Base-by-base conservation (phyloP, 2,329 filamentous ascomycete species). In the Aureobasidium sp. region DNA sequence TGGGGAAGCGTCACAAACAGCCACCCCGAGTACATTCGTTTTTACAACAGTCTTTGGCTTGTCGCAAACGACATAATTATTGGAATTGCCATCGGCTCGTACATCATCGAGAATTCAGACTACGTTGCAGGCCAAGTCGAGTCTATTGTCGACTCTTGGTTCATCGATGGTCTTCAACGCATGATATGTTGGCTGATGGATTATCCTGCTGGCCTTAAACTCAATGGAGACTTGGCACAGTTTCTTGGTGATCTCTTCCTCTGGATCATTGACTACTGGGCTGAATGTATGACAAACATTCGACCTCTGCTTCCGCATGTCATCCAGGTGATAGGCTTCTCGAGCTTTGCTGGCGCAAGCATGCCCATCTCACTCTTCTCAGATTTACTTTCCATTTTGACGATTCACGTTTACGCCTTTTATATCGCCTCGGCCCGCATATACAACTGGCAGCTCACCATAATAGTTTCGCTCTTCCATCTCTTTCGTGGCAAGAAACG, bases 261-360 rank as follows among this genome's bases (percentile, higher is more conserved):
- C 2, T 99, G 94, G 94, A 94, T 99, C 52, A 97, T 99, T 66
- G 92, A 97, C 67, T 95, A 97, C 72, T 99, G 94, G 94, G 89
- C 90, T 62, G 88, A 82, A 68, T 94, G 87, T 70, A 90, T 97
- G 70, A 82, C 85, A 62, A 82, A 88, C 39, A 78, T 97, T 14
- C 85, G 87, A 59, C 93, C 94, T 0, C 81, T 86, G 42, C 78
- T 99, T n/a, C 91, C 92, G 12, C 84, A 85, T 63, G 82, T 99
- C 63, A 90, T 99, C 67, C 94, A 90, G 79, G 86, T 97, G 68
- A 90, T 99, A 65, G 94, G 94, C 44, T 91, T 95, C 70, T 95
- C 92, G 6, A 91, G 91, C 70, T 97, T 99, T 73, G 93, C 90
- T 2, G 94, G 94, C 11, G 94, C 94, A 59, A 97, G 91, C 72